Base-by-base conservation (phyloP, 257 asterid genomes). In the Petunia secreta region DNA sequence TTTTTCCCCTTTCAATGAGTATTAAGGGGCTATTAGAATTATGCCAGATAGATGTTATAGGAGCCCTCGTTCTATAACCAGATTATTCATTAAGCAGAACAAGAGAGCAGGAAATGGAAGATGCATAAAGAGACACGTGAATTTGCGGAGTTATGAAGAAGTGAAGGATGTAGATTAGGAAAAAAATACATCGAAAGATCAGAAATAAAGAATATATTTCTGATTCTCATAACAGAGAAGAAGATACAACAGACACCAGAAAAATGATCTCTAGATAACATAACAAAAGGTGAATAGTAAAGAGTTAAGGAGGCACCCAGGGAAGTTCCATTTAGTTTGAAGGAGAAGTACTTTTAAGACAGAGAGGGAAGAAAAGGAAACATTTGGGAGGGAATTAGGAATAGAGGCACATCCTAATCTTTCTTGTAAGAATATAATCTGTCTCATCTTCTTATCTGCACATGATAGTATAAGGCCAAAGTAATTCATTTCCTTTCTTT, bases 61-160 rank as follows among this genome's bases (percentile, higher is more conserved):
- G 77, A 11, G 6, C 34, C 62, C 39, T 46, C 41, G 55, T 46
- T 44, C 46, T 71, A 9, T 15, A 34, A 11, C 1, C 13, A 71
- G 62, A 50, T 48, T 68, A 41, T 68, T 68, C 76, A 44, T 44
- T 68, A 68, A 8, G 76, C 76, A 68, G 16, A 68, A 68, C 16
- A 10, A 69, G 43, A 46, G 39, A 44, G 76, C 58, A n/a, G 41
- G 16, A 44, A n/a, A 0, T 68, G 8, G 40, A 69, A 44, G 58
- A 69, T 10, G 77, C 77, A 69, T 69, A 48, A 46, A 34, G 44
- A 50, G 62, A 71, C 60, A 1, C 60, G 50, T 3, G 36, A 71
- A 50, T 48, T 71, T 48, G 44, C 60, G 3, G 36, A 10, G 44
- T 71, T 50, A 71, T 48, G 60, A 48, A 48, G 60, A 43, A 1